Conservation (phyloP, 441 rosid species). For the Cnidoscolus chayamansa region DNA sequence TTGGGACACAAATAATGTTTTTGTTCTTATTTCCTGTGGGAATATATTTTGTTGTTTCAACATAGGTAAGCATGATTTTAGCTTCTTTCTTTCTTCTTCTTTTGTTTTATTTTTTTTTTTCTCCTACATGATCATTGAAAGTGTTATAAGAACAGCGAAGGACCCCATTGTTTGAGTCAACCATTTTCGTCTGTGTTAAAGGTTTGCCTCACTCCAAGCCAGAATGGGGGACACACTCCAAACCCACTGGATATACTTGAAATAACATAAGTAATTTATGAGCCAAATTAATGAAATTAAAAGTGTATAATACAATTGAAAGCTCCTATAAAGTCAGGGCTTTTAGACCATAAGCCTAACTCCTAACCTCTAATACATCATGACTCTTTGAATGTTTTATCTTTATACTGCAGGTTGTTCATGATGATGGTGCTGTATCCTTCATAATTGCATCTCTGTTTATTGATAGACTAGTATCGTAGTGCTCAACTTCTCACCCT, state of each 20-base stretch:
- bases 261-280: too few species aligned
- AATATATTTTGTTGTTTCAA: background rate
- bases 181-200: too few species aligned
- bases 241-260: too few species aligned
- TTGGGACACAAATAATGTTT: background rate
- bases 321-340: too few species aligned
- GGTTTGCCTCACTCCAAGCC: too few species aligned
- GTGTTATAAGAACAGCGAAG: background rate
- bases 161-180: too few species aligned
- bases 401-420: slow-evolving; percentile 53
- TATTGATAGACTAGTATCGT: background rate
- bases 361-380: background rate
- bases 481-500: background rate
- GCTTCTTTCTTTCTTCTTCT: background rate
- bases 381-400: slow-evolving; percentile 16
- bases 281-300: too few species aligned
- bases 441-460: slow-evolving; percentile 17
- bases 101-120: too few species aligned
- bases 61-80: background rate
- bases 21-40: background rate
- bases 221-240: too few species aligned
- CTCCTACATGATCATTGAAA: background rate
- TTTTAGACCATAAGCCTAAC: too few species aligned
- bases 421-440: slow-evolving; percentile 98
- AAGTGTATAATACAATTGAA: too few species aligned